Evolutionary conservation across 139 green algal genomes (phyloP).

Genomic region (Haematococcus lacustris): DNA sequence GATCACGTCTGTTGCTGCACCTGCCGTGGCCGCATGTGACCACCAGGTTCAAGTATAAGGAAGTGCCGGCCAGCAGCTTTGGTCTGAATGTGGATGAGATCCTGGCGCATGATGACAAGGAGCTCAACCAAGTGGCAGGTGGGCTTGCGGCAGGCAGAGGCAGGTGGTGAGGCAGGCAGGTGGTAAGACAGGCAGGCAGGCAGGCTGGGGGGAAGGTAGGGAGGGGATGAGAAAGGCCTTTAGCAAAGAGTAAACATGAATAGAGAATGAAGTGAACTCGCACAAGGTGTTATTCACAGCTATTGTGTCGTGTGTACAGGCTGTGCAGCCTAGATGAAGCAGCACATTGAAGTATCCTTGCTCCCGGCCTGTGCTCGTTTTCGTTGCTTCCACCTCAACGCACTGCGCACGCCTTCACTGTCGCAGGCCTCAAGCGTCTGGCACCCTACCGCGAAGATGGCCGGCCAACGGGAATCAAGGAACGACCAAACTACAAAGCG

Average conservation of each 20-base stretch:
- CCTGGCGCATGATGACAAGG: constrained; percentile 35
- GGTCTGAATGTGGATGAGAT: constrained; percentile 78
- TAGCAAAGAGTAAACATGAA: neutral
- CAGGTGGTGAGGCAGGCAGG: too few species aligned
- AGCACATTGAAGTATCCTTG: neutral
- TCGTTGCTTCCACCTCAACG: neutral
- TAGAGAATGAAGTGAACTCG: neutral
- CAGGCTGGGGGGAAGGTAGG: too few species aligned
- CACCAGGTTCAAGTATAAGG: constrained; percentile 4
- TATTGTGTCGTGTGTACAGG: neutral
- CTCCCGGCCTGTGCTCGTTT: neutral
- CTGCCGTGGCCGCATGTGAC: too few species aligned
- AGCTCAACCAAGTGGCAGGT: constrained; percentile 23
- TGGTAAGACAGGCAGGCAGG: too few species aligned
- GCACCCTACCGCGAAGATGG: constrained; percentile 76
- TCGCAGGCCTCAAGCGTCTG: constrained; percentile 68
- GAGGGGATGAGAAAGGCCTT: neutral
- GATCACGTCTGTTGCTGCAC: too few species aligned
- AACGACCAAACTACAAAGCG: constrained; percentile 57
- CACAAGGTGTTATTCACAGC: neutral
- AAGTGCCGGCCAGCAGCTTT: constrained; percentile 65
- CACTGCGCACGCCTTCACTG: neutral
- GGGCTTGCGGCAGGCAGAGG: neutral
- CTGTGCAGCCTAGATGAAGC: neutral
- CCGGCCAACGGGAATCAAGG: neutral